Percentiles rank a stretch among this genome's conserved stretches.
Conservation (phyloP, 1,139 yeast species). For the Candida freyschussii region DNA sequence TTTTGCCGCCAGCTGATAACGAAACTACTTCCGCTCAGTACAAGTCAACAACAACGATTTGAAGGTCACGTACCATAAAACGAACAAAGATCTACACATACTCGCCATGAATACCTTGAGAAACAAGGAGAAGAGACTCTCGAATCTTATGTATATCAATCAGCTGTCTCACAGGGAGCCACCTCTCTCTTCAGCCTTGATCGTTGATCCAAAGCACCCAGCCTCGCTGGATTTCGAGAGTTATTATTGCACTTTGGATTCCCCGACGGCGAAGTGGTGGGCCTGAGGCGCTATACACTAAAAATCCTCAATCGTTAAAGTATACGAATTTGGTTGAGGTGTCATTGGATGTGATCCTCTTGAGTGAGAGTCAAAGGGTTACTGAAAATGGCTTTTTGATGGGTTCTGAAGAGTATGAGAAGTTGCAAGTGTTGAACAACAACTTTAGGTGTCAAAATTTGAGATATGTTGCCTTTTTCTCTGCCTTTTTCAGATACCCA, state of each 20-base stretch:
- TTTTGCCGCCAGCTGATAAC: too few species aligned
- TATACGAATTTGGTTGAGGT: slow-evolving; percentile 24
- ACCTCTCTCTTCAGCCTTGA: slow-evolving; percentile 14
- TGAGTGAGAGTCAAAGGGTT: slow-evolving; percentile 27
- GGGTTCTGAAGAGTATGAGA: slow-evolving; percentile 1
- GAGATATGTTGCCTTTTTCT: slow-evolving; percentile 19
- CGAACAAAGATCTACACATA: neutral
- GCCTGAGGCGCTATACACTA: slow-evolving; percentile 26
- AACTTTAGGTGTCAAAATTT: slow-evolving; percentile 15
- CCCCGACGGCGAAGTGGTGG: slow-evolving; percentile 26
- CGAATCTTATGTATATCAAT: slow-evolving; percentile 20
- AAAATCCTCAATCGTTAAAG: slow-evolving; percentile 24
- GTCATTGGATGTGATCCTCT: slow-evolving; percentile 26
- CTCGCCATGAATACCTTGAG: slow-evolving; percentile 18
- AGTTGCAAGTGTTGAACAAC: slow-evolving; percentile 18
- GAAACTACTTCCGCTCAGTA: too few species aligned
- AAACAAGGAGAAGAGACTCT: slow-evolving; percentile 21
- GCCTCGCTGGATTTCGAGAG: slow-evolving; percentile 16
- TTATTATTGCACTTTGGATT: slow-evolving; percentile 16
- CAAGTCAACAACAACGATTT: too few species aligned
- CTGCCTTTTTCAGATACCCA: slow-evolving; percentile 20
- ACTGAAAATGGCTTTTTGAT: slow-evolving; percentile 17
- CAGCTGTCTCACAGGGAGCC: slow-evolving; percentile 15
- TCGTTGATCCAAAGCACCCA: slow-evolving; percentile 20
- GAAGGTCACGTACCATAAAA: too few species aligned